Conservation (phyloP, 106 monocot genomes). For the Chionographis japonica region DNA sequence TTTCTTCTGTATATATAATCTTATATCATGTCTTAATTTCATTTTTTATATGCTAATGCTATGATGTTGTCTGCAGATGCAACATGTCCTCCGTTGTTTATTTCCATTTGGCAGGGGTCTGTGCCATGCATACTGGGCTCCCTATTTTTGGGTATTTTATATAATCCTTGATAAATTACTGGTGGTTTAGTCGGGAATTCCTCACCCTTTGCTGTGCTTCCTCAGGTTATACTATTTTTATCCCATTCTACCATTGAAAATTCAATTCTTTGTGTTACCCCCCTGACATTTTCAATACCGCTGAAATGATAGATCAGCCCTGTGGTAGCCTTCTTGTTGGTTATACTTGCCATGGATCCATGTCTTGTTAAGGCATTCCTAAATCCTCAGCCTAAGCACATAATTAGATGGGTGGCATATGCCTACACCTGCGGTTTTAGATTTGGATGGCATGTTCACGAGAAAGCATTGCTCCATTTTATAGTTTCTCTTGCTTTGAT, state of each 20-base stretch:
- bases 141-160: slow-evolving; percentile 98
- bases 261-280: not conserved
- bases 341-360: slow-evolving; percentile 76
- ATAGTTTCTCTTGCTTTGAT: slow-evolving; percentile 72
- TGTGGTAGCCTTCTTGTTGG: slow-evolving; percentile 59
- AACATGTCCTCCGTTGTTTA: slow-evolving; percentile 69
- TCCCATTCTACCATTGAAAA: not conserved
- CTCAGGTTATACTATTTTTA: slow-evolving; percentile 43
- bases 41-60: slow-evolving; percentile 14
- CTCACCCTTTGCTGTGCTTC: slow-evolving; percentile 83
- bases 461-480: slow-evolving; percentile 99
- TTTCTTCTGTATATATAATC: no score
- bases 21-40: slow-evolving; percentile 4
- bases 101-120: slow-evolving; percentile 98
- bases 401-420: slow-evolving; percentile 89
- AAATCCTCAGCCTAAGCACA: slow-evolving; percentile 59
- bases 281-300: slow-evolving; percentile 20
- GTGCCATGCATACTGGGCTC: slow-evolving; percentile 98
- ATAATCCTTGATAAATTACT: slow-evolving; percentile 91
- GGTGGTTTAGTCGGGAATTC: slow-evolving; percentile 84
- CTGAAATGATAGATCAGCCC: slow-evolving; percentile 61
- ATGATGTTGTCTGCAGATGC: slow-evolving; percentile 55
- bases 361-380: slow-evolving; percentile 70
- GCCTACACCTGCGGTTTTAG: slow-evolving; percentile 89
- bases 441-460: slow-evolving; percentile 99